Percentiles rank a stretch among this genome's conserved stretches.
phyloP scores from a whole-genome alignment of 1,139 yeast species.

The Pichia kudriavzevii region DNA sequence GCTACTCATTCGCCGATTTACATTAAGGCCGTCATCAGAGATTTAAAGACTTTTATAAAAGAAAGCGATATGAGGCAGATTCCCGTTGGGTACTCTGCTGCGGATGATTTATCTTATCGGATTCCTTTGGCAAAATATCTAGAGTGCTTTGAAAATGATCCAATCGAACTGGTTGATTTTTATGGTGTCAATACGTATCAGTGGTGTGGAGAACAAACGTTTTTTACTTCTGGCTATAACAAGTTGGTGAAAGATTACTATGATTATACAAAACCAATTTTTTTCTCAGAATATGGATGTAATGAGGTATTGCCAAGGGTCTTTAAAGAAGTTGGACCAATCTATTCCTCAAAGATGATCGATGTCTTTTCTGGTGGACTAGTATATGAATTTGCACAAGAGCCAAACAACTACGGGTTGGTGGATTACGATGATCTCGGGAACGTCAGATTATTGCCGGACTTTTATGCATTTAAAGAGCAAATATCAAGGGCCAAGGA shows the following conservation, averaged over 20 bases:
- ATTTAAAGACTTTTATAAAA: conserved; percentile 64
- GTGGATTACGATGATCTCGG: conserved; percentile 54
- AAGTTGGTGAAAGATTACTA: conserved; percentile 63
- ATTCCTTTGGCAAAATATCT: conserved; percentile 71
- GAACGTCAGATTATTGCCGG: conserved; percentile 45
- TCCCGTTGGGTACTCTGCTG: conserved; percentile 96
- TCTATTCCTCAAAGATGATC: conserved; percentile 70
- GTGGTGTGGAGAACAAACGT: conserved; percentile 93
- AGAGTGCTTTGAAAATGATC: conserved; percentile 59
- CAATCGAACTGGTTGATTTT: conserved; percentile 66
- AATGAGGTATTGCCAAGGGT: conserved; percentile 73
- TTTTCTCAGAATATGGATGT: conserved; percentile 93
- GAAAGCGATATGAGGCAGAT: conserved; percentile 53
- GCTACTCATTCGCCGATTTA: conserved; percentile 63
- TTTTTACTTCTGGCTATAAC: conserved; percentile 75
- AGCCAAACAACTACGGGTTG: conserved; percentile 80
- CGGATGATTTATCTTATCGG: conserved; percentile 77
- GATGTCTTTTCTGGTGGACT: conserved; percentile 86
- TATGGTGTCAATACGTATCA: conserved; percentile 94
- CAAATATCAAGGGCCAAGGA: conserved; percentile 35
- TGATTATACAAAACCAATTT: conserved; percentile 66
- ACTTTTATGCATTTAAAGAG: conserved; percentile 43
- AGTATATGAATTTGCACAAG: conserved; percentile 87
- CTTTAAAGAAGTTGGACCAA: conserved; percentile 69
- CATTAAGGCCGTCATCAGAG: conserved; percentile 72